Evolutionary conservation across 306 rosid species (phyloP).

Genomic region (Acacia confusa): DNA sequence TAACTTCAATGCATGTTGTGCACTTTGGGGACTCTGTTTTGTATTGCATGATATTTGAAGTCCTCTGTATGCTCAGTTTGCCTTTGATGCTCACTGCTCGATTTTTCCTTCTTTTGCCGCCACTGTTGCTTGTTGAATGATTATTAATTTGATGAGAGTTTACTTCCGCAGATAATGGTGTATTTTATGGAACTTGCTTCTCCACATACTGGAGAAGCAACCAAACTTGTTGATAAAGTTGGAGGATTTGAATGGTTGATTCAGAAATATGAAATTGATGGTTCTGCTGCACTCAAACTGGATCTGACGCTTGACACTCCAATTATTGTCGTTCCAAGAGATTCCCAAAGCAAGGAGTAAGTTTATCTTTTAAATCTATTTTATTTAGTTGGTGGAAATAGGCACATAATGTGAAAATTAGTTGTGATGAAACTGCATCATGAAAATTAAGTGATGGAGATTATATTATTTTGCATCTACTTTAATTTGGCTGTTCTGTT

Average conservation of each 20-base stretch:
- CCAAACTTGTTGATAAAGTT: constrained; percentile 94
- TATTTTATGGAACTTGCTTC: constrained; percentile 98
- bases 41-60: constrained; percentile 14
- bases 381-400: neutral
- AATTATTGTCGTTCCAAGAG: constrained; percentile 78
- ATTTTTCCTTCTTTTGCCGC: neutral
- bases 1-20: neutral
- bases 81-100: neutral
- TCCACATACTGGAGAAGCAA: constrained; percentile 86
- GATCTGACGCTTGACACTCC: constrained; percentile 98
- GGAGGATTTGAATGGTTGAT: constrained; percentile 98
- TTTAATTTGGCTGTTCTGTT: neutral
- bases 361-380: constrained; percentile 38
- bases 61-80: constrained; percentile 18
- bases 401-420: neutral
- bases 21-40: constrained; percentile 1
- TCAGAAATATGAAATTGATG: constrained; percentile 94
- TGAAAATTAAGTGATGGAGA: neutral
- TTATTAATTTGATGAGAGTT: constrained; percentile 18
- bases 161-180: constrained; percentile 64
- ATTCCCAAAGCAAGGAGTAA: constrained; percentile 89
- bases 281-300: constrained; percentile 85
- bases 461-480: neutral
- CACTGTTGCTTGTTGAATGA: neutral
- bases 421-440: neutral